Base-by-base conservation (phyloP, 1,284 basidiomycete genomes). In the Boletus semigastroideus region DNA sequence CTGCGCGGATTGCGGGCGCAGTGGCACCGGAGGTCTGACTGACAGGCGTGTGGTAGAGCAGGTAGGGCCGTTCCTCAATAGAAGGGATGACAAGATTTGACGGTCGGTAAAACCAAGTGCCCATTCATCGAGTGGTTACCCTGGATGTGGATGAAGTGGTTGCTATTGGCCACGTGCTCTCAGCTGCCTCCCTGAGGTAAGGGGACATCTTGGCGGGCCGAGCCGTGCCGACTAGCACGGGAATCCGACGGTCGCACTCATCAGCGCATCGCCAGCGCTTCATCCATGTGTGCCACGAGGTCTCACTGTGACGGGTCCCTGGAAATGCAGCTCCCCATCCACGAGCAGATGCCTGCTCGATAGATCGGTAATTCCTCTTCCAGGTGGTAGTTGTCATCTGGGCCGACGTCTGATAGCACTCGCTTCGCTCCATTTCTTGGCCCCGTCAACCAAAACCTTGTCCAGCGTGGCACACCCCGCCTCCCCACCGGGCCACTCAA, bases 231-330 rank as follows among this genome's bases (percentile, higher is more conserved):
- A 40, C 47, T 5, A 42, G 37, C 41, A 34, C 63, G 60, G 59
- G 45, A 30, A 10, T 64, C 47, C 63, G 63, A 62, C 19, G 4
- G 10, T 66, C 63, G 63, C 61, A 58, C 17, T 16, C 25, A 55
- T 59, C 59, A 51, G 33, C 45, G 56, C 34, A 34, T 55, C 46
- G 47, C 37, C 48, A 60, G 48, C 58, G 55, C 25, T 48, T 30
- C 55, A 39, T 63, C 52, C 45, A 47, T 49, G 19, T n/a, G n/a
- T 44, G 36, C 63, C 61, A 65, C 63, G 63, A 62, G 60, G 58
- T 42, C 28, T 42, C 39, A 36, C 40, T 25, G 25, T 14, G 44
- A 34, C 41, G 6, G 41, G 59, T 63, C 42, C 59, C 61, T 63
- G 59, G 30, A 31, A 36, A 46, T 50, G 38, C 43, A 43, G 7